Evolutionary conservation across 306 rosid genomes (phyloP).

Genomic region (Quillaja saponaria): DNA sequence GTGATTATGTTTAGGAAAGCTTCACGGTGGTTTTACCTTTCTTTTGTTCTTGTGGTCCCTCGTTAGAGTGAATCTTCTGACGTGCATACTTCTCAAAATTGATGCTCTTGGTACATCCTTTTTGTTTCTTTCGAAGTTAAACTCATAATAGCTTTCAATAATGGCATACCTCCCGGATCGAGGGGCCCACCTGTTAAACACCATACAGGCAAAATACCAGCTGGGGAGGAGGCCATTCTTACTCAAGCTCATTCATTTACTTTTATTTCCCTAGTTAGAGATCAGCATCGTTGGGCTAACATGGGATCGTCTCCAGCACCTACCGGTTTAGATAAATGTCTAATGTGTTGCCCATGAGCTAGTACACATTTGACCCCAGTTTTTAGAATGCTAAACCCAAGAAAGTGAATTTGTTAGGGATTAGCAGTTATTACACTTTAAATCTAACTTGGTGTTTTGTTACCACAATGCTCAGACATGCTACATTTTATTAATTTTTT

Average conservation of each 20-base stretch:
- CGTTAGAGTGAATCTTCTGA: not conserved
- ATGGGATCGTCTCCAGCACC: no score
- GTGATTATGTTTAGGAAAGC: constrained; percentile 1
- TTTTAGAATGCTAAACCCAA: not conserved
- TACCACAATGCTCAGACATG: not conserved
- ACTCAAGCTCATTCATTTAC: no score
- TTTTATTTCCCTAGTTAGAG: no score
- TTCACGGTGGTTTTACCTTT: not conserved
- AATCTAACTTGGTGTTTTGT: not conserved
- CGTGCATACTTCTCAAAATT: not conserved
- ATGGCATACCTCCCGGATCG: no score
- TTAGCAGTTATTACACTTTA: not conserved
- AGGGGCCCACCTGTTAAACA: no score
- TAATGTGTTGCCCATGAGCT: no score
- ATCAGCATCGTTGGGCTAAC: no score
- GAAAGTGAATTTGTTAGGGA: not conserved
- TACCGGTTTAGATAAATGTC: no score
- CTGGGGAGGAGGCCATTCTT: no score
- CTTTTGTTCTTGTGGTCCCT: not conserved
- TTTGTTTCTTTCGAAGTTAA: not conserved
- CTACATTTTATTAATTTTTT: not conserved
- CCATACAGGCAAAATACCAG: no score
- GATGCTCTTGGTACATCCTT: not conserved
- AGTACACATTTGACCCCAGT: not conserved
- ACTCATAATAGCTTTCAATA: no score